A percentile compares a stretch with the other conserved stretches of the same genome.
Conservation (phyloP, 129 eudicot species). For the Artemisia argyi region DNA sequence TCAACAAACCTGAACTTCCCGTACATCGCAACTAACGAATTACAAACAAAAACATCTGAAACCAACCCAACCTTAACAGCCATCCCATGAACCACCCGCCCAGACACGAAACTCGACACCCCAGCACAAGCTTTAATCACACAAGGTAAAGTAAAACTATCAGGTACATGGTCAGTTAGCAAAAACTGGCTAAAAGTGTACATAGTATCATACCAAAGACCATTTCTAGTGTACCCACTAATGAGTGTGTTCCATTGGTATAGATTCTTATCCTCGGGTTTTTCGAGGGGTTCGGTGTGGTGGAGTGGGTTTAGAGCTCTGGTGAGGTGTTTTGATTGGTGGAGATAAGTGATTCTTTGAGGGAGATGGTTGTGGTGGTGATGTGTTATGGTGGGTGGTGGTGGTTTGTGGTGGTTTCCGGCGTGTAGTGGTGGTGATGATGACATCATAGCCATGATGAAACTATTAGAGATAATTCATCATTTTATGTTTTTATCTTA, state of each 20-base stretch:
- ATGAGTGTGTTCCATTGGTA: constrained; percentile 57
- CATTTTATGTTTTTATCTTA: too few species aligned
- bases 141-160: constrained; percentile 64
- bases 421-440: constrained; percentile 21
- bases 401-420: constrained; percentile 18
- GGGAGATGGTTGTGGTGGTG: constrained; percentile 23
- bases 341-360: constrained; percentile 25
- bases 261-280: constrained; percentile 31
- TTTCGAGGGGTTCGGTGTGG: constrained; percentile 31
- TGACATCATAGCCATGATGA: constrained; percentile 22
- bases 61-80: constrained; percentile 46
- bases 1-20: constrained; percentile 43
- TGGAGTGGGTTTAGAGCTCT: constrained; percentile 36
- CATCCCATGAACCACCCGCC: constrained; percentile 52
- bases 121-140: constrained; percentile 60
- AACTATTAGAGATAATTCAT: neutral
- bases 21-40: constrained; percentile 52
- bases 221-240: constrained; percentile 48
- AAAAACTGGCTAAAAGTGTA: constrained; percentile 35
- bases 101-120: constrained; percentile 30
- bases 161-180: constrained; percentile 36
- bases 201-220: constrained; percentile 44
- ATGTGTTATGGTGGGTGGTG: constrained; percentile 20
- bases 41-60: constrained; percentile 52
- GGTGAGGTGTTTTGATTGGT: constrained; percentile 36